Conservation (phyloP, 2,329 filamentous ascomycete genomes). For the Colletotrichum spinosum region DNA sequence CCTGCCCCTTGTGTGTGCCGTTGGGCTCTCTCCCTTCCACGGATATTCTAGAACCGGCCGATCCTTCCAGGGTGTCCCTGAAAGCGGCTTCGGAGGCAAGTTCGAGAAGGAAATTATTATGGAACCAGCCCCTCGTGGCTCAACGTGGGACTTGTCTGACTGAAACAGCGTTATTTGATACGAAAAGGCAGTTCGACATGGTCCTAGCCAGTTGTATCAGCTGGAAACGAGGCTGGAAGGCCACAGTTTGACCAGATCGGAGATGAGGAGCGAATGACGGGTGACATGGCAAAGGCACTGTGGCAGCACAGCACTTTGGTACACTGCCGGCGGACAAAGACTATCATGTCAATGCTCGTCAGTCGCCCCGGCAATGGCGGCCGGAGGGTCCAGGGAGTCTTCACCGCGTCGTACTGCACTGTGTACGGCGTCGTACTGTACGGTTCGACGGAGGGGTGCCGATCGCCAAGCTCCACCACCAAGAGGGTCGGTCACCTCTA, state of each 20-base stretch:
- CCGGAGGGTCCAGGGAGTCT: neutral
- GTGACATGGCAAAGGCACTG: neutral
- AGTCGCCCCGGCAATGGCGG: constrained; percentile 14
- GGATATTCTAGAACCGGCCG: constrained; percentile 18
- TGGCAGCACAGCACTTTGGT: no score
- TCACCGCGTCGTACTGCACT: constrained; percentile 4
- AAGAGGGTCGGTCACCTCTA: constrained; percentile 6
- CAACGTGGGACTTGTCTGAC: constrained; percentile 14
- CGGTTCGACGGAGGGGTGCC: constrained; percentile 26
- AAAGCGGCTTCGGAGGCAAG: neutral
- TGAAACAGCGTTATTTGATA: constrained; percentile 13
- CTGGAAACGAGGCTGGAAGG: constrained; percentile 21
- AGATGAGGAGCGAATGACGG: neutral
- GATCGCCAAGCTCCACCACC: constrained; percentile 24
- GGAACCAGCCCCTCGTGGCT: constrained; percentile 10
- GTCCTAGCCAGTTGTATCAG: constrained; percentile 4
- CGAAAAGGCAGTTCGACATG: constrained; percentile 8
- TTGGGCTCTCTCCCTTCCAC: constrained; percentile 11
- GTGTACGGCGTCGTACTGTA: no score
- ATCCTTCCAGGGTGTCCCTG: neutral
- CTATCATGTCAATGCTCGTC: neutral
- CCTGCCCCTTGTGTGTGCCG: constrained; percentile 1
- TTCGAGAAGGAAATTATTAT: neutral
- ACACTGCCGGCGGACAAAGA: no score
- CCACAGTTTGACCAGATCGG: no score